Evolutionary conservation across 2,329 filamentous ascomycete species (phyloP), one percentile per base, ranked within the genome.

Genomic region (Claviceps quebecensis): DNA sequence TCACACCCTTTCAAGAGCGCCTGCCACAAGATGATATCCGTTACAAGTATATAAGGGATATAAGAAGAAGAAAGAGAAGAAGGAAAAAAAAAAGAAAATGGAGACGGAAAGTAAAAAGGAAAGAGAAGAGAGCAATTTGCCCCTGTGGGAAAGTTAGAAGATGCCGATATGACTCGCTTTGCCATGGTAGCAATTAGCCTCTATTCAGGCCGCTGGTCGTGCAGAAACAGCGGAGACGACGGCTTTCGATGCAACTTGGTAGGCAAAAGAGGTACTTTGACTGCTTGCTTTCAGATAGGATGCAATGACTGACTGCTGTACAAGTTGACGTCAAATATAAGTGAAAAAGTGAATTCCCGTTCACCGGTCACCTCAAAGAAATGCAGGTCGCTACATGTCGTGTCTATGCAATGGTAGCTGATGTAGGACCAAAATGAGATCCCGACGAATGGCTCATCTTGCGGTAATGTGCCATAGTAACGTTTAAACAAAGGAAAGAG

Each of bases 321-420:
- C 39, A 53, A 29, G 38, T 34, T 40, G 23, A 36, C 16, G 23
- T 48, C 34, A 34, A 41, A 43, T 41, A 40, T 50, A 39, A 48
- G 29, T 34, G 11, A 34, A 34, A 19, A n/a, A 38, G 40, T 23
- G 1, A 53, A 48, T 40, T 45, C 45, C 52, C 48, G 48, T 38
- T 51, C 47, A 49, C 46, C 44, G 34, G 34, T 37, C 37, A 34
- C 37, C 37, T 46, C 40, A 36, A 48, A 50, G 45, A 50, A 44
- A 53, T 58, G 56, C 56, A 57, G 59, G 56, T 59, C 58, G 63
- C 57, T 58, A 56, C 53, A 58, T 58, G 56, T 60, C 59, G 62
- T 58, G 56, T 66, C 62, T 64, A 65, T 65, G 37, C 22, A 44
- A 13, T 43, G 17, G 17, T 9, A 36, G 23, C 50, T 53, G 46